Percentiles rank a stretch among this genome's conserved stretches.
These are phyloP conservation scores for Allium cepa DNA, from an alignment of 106 monocot species.

Conservation along the genomic window DNA sequence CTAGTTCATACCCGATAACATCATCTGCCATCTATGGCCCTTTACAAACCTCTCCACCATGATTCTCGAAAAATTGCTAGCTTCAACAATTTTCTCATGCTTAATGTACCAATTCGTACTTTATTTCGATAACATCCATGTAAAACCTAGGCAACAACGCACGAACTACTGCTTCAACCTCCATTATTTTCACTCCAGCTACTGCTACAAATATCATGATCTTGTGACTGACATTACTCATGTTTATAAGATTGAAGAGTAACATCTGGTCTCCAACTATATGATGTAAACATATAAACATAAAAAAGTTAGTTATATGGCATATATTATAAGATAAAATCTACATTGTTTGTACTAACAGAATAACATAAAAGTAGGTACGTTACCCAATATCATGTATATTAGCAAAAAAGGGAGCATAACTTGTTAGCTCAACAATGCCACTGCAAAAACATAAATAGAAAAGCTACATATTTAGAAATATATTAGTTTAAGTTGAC, in stretches of 20 bases:
- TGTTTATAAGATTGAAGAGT: conserved; percentile 7
- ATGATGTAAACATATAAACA: too few relatives aligned
- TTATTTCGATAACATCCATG: conserved; percentile 60
- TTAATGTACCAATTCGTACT: conserved; percentile 45
- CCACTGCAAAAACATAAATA: too few relatives aligned
- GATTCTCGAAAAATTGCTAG: conserved; percentile 45
- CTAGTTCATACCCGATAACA: conserved; percentile 65
- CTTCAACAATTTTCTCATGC: conserved; percentile 32
- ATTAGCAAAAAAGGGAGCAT: too few relatives aligned
- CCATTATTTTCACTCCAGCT: conserved; percentile 45
- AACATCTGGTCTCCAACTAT: too few relatives aligned
- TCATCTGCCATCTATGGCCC: conserved; percentile 61
- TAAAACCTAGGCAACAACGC: conserved; percentile 92
- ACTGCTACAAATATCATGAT: conserved; percentile 49
- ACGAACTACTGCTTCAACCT: conserved; percentile 62
- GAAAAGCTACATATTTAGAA: too few relatives aligned
- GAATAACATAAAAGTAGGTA: too few relatives aligned
- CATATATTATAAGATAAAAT: too few relatives aligned
- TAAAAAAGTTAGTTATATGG: too few relatives aligned
- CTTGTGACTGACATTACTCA: conserved; percentile 16
- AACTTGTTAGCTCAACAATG: too few relatives aligned
- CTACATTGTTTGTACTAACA: too few relatives aligned
- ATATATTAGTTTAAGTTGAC: too few relatives aligned
- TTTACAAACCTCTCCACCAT: conserved; percentile 78
- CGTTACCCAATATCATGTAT: too few relatives aligned